Evolutionary conservation across 257 asterid genomes (phyloP), one percentile per base, ranked within the genome.

Genomic region (Solanum virginianum): DNA sequence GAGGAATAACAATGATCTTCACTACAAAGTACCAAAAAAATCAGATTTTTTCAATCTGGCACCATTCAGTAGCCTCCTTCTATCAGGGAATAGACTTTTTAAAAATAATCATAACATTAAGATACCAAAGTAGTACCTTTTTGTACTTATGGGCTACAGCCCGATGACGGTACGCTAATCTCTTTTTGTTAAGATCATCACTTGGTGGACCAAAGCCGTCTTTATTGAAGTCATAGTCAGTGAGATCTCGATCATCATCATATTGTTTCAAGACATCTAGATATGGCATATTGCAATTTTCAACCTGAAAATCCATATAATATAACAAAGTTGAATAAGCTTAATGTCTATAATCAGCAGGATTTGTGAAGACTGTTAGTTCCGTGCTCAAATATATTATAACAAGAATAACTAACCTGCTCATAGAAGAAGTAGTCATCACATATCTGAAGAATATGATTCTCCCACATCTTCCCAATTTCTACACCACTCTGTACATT

Each of bases 401-500:
- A 49, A 39, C 65, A 72, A 59, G 47, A 36, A 80, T 80, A 70
- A 87, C 85, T 75, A 86, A 94, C 99, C 89, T 95, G 96, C 87
- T 93, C 95, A 80, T 96, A 96, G 85, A 96, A 95, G 94, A 95
- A 96, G 90, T 94, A 85, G 62, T 81, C 90, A 89, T 96, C 99
- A 65, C 96, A 93, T 83, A 90, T 89, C 89, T 86, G 92, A 91
- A 96, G 99, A 89, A 96, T 89, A 85, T 94, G 96, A 88, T 91
- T 85, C 89, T 96, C 99, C 99, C 98, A 96, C 70, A 87, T 81
- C 84, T 88, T 94, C 75, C 99, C 99, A 36, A 95, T 88, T 81
- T 92, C 91, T 24, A 88, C 87, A 85, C 99, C 99, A 74, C 69
- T 86, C 77, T 89, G 89, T 51, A 90, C 91, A 71, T 94, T 88